Conservation (phyloP, 805 yeast species). For the Cyberlindnera mycetangii region DNA sequence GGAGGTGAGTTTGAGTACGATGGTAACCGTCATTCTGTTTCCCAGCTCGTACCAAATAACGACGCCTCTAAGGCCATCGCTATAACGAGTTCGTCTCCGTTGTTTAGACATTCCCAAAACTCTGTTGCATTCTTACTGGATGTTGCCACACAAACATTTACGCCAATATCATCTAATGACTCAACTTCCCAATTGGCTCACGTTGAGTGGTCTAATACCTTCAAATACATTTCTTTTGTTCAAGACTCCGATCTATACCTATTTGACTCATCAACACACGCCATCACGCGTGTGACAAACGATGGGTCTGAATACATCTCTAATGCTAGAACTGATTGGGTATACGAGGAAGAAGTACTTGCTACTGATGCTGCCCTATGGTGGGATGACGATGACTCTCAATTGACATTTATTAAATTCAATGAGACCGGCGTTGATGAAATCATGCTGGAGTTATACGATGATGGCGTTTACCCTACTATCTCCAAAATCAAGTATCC, state of each 20-base stretch:
- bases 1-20: constrained; percentile 39
- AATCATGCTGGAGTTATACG: constrained; percentile 50
- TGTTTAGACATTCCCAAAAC: constrained; percentile 70
- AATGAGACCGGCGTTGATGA: constrained; percentile 59
- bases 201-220: constrained; percentile 61
- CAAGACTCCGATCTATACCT: constrained; percentile 53
- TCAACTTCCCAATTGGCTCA: constrained; percentile 31
- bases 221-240: constrained; percentile 54
- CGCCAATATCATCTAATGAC: constrained; percentile 29
- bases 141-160: constrained; percentile 33
- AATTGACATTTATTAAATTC: constrained; percentile 50
- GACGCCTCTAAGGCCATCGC: constrained; percentile 50
- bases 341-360: constrained; percentile 78
- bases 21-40: constrained; percentile 38
- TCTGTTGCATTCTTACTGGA: constrained; percentile 65
- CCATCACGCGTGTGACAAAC: constrained; percentile 25
- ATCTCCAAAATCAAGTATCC: constrained; percentile 57
- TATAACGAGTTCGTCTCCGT: constrained; percentile 43
- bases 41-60: constrained; percentile 42
- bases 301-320: constrained; percentile 53
- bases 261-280: constrained; percentile 32
- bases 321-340: constrained; percentile 81
- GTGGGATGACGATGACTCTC: constrained; percentile 69
- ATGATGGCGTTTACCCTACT: constrained; percentile 45
- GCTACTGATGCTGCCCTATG: constrained; percentile 57